Percentiles rank a stretch among this genome's conserved stretches.
phyloP scores from a whole-genome alignment of 1,284 basidiomycete species.

The Rhizopogon parksii region DNA sequence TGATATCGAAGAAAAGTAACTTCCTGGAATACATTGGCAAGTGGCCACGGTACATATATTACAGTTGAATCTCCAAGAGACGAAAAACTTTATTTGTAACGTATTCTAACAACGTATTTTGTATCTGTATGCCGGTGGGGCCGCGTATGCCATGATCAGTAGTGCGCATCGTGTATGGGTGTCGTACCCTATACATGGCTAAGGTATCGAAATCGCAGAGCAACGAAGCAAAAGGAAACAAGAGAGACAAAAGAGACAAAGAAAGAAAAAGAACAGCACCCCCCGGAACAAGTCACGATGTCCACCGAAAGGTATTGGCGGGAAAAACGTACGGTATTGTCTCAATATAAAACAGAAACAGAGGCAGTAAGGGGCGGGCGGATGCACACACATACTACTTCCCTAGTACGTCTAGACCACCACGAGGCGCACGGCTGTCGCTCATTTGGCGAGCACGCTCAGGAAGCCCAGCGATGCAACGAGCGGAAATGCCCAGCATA shows the following conservation, averaged over 20 bases:
- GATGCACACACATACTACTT: neutral
- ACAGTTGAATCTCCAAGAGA: neutral
- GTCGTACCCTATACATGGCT: neutral
- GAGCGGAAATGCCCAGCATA: conserved; percentile 7
- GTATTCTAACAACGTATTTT: too few species aligned
- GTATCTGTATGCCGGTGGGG: neutral
- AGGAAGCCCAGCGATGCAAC: conserved; percentile 27
- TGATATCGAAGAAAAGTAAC: too few species aligned
- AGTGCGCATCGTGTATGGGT: neutral
- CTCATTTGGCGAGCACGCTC: conserved; percentile 23
- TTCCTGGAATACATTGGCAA: too few species aligned
- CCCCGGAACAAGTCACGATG: neutral
- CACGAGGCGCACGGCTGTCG: conserved; percentile 4
- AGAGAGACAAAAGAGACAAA: neutral
- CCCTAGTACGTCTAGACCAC: neutral
- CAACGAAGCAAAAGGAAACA: neutral
- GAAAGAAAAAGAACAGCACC: neutral
- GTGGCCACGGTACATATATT: too few species aligned
- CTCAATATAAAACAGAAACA: neutral
- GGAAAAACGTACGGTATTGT: conserved; percentile 1
- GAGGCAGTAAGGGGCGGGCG: neutral
- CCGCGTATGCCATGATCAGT: neutral
- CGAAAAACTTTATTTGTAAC: neutral
- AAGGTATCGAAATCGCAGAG: neutral
- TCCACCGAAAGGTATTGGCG: neutral